Conservation (phyloP, 805 yeast genomes). For the Ogataea philodendri region DNA sequence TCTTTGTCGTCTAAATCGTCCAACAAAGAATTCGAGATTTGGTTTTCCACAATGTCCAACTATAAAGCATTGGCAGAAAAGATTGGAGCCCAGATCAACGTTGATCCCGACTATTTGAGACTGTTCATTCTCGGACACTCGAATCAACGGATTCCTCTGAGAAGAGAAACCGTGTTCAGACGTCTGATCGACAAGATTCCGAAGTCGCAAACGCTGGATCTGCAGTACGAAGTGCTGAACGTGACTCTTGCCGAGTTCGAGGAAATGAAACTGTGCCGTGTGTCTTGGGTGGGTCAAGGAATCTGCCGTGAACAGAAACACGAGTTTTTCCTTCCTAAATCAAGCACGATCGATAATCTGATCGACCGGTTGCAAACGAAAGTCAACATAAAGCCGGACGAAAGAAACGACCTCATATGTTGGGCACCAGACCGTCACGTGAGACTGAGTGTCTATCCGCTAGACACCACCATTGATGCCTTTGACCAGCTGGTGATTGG, state of each 20-base stretch:
- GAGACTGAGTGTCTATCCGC: conserved; percentile 31
- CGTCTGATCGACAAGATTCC: conserved; percentile 43
- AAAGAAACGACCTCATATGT: conserved; percentile 46
- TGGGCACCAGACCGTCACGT: conserved; percentile 50
- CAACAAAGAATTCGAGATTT: conserved; percentile 46
- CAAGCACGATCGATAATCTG: conserved; percentile 54
- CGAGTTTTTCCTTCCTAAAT: conserved; percentile 67
- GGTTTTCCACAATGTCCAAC: conserved; percentile 63
- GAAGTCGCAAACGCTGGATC: conserved; percentile 40
- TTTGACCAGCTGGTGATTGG: conserved; percentile 48
- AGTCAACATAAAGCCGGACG: conserved; percentile 48
- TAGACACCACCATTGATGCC: conserved; percentile 38
- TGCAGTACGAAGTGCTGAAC: conserved; percentile 76
- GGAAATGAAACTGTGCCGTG: conserved; percentile 60
- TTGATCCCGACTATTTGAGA: conserved; percentile 61
- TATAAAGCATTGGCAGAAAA: conserved; percentile 61
- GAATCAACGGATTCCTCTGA: conserved; percentile 53
- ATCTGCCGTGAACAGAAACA: conserved; percentile 65
- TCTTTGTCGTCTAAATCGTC: conserved; percentile 14
- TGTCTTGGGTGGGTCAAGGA: conserved; percentile 73
- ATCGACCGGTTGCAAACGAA: conserved; percentile 55
- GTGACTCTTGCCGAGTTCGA: conserved; percentile 77
- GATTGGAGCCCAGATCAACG: conserved; percentile 52
- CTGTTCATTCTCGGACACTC: conserved; percentile 59
- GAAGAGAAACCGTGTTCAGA: conserved; percentile 36